Percentiles rank a stretch among this genome's conserved stretches.
phyloP scores from a whole-genome alignment of 495 filamentous ascomycete genomes.

The Aspergillus avenaceus region DNA sequence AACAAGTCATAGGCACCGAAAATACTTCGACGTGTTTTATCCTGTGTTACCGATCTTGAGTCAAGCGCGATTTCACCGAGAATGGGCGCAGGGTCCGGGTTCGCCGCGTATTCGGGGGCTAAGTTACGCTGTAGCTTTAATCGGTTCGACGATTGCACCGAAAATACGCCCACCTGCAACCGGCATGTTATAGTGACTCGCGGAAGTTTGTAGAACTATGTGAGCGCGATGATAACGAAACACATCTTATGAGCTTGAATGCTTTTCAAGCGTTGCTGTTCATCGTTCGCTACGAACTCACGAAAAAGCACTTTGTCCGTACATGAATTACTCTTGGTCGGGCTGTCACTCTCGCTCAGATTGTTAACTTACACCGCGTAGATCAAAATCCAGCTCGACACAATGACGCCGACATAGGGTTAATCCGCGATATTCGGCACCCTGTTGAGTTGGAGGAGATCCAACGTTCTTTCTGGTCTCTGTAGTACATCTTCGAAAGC shows the following conservation, averaged over 20 bases:
- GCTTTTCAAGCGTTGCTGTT: conserved; percentile 14
- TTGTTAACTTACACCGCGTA: neutral
- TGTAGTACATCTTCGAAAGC: conserved; percentile 10
- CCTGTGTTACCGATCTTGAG: conserved; percentile 12
- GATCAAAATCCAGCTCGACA: neutral
- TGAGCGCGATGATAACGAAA: conserved; percentile 10
- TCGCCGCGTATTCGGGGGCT: conserved; percentile 7
- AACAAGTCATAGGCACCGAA: conserved; percentile 9
- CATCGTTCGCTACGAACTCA: conserved; percentile 15
- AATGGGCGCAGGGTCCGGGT: conserved; percentile 1
- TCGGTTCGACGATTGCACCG: conserved; percentile 8
- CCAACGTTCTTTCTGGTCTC: conserved; percentile 7
- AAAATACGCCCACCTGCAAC: conserved; percentile 10
- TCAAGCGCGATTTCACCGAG: conserved; percentile 8
- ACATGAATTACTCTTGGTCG: conserved; percentile 19
- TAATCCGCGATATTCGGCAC: too few species aligned
- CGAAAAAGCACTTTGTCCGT: conserved; percentile 12
- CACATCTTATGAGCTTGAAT: conserved; percentile 7
- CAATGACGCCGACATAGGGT: too few species aligned
- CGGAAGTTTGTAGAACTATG: conserved; percentile 9
- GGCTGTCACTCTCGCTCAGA: conserved; percentile 9
- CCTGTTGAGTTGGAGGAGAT: conserved; percentile 6
- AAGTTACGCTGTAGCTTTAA: conserved; percentile 11
- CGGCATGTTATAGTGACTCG: conserved; percentile 9
- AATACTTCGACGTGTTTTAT: conserved; percentile 12